Evolutionary conservation across 2,329 filamentous ascomycete genomes (phyloP).

Genomic region (Beauveria varroae): DNA sequence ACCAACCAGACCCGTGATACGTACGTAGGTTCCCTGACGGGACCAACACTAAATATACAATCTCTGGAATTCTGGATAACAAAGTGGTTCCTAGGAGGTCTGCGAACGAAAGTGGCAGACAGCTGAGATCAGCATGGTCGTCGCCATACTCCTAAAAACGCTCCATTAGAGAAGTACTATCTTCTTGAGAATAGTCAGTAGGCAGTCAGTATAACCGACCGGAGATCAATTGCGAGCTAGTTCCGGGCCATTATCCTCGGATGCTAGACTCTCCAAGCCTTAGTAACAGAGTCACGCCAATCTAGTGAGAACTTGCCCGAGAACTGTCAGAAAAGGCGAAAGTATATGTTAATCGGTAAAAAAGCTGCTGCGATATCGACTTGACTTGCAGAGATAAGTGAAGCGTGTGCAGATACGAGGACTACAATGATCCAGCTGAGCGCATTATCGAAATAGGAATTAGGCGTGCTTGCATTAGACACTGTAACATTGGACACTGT

Average conservation of each 20-base stretch:
- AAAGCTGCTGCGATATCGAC: slow-evolving; percentile 34
- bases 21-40: too few relatives aligned
- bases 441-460: slow-evolving; percentile 80
- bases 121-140: too few relatives aligned
- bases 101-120: too few relatives aligned
- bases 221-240: slow-evolving; percentile 61
- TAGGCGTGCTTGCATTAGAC: slow-evolving; percentile 70
- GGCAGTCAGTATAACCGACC: slow-evolving; percentile 51
- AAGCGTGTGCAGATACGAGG: slow-evolving; percentile 61
- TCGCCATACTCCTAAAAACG: slow-evolving; percentile 36
- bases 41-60: too few relatives aligned
- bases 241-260: slow-evolving; percentile 66
- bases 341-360: slow-evolving; percentile 4
- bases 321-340: not conserved
- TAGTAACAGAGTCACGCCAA: not conserved
- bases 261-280: slow-evolving; percentile 39
- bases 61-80: too few relatives aligned
- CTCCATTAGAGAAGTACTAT: slow-evolving; percentile 30
- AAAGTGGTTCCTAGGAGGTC: too few relatives aligned
- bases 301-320: not conserved
- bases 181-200: slow-evolving; percentile 48
- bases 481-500: slow-evolving; percentile 75
- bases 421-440: slow-evolving; percentile 81
- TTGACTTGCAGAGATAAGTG: slow-evolving; percentile 58
- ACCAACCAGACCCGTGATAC: too few relatives aligned